Percentiles rank a stretch among this genome's conserved stretches.
These are phyloP conservation scores for Blastomyces silverae DNA, from an alignment of 2,329 filamentous ascomycete genomes.

Conservation along the genomic window DNA sequence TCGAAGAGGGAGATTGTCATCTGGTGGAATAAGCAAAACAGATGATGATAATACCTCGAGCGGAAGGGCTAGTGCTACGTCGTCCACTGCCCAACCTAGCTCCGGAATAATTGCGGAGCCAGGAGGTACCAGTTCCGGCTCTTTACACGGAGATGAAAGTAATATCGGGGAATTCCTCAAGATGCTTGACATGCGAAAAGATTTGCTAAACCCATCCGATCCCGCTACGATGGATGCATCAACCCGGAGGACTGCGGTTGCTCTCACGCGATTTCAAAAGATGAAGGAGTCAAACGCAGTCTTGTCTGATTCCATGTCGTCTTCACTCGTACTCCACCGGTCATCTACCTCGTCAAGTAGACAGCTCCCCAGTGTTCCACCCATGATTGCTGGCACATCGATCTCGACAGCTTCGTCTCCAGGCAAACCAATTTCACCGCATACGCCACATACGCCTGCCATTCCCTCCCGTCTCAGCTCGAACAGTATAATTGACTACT, in stretches of 20 bases:
- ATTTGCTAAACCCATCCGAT: constrained; percentile 63
- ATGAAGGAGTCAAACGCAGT: constrained; percentile 86
- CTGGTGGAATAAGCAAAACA: constrained; percentile 58
- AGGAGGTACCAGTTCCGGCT: constrained; percentile 56
- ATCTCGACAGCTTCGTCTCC: constrained; percentile 83
- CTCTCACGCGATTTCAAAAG: constrained; percentile 74
- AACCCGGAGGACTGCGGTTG: constrained; percentile 67
- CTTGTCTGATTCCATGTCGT: constrained; percentile 87
- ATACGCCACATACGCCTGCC: constrained; percentile 86
- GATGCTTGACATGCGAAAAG: constrained; percentile 78
- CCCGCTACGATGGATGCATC: constrained; percentile 55
- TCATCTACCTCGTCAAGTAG: constrained; percentile 73
- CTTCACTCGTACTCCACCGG: constrained; percentile 75
- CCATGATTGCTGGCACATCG: constrained; percentile 58
- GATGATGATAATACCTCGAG: constrained; percentile 54
- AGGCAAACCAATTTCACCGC: constrained; percentile 80
- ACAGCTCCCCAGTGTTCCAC: constrained; percentile 59
- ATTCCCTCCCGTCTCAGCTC: constrained; percentile 90
- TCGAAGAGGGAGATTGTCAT: constrained; percentile 68
- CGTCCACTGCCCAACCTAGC: constrained; percentile 56
- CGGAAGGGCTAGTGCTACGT: constrained; percentile 46
- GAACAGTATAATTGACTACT: constrained; percentile 73
- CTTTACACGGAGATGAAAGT: constrained; percentile 73
- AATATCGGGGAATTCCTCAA: constrained; percentile 92
- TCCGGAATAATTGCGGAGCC: constrained; percentile 71